These are phyloP conservation scores for Cutaneotrichosporon sp. DNA, from an alignment of 1,284 basidiomycete genomes.

Conservation along the genomic window DNA sequence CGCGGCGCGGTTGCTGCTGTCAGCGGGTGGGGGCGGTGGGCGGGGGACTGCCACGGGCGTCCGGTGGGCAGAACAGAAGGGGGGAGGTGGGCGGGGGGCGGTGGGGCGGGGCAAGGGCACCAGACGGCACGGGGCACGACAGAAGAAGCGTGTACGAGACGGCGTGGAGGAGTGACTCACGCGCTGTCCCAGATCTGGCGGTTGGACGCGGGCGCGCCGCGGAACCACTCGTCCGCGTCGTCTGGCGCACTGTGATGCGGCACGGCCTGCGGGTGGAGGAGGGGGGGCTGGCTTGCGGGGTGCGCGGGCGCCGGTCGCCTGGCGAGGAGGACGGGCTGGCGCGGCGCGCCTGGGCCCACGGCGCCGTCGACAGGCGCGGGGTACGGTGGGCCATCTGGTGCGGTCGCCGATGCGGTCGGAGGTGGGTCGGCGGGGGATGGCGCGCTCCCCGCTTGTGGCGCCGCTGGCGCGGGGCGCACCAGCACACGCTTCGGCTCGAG, in stretches of 20 bases:
- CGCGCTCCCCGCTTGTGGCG: no score
- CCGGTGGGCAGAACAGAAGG: background rate
- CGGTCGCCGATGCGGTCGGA: background rate
- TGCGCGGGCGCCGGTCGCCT: background rate
- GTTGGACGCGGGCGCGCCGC: constrained; percentile 16
- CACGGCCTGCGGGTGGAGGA: background rate
- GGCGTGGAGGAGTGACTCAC: constrained; percentile 17
- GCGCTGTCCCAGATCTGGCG: constrained; percentile 30
- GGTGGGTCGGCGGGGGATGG: background rate
- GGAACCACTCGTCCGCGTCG: constrained; percentile 27
- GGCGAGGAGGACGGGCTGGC: background rate
- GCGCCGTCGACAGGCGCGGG: no score
- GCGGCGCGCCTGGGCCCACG: background rate
- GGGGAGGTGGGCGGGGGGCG: background rate
- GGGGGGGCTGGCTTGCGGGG: no score
- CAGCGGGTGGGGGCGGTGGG: constrained; percentile 4
- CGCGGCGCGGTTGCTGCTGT: constrained; percentile 20
- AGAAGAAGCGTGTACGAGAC: background rate
- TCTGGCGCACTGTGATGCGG: background rate
- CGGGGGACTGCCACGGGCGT: no score
- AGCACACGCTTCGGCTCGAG: background rate
- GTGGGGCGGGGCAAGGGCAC: background rate
- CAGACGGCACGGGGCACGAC: background rate
- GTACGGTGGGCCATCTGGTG: no score
- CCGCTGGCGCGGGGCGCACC: background rate